Base-by-base conservation (phyloP, 2,329 filamentous ascomycete genomes). In the Colletotrichum sp. region DNA sequence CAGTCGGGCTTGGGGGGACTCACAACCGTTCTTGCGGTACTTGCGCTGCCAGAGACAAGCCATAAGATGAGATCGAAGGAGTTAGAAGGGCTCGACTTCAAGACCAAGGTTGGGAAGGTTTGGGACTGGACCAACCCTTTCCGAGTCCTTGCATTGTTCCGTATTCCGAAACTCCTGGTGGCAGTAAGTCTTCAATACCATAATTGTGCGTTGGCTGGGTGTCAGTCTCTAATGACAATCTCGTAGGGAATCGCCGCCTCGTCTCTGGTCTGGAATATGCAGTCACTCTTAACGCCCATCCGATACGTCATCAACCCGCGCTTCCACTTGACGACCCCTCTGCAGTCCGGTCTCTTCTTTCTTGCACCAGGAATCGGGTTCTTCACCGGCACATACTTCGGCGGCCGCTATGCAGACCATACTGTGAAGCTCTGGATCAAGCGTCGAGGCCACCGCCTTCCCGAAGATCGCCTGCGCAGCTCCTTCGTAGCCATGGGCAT, bases 281-380 rank as follows among this genome's bases (percentile, higher is more conserved):
- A 95, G 82, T 89, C 88, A 3, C 87, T 94, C 2, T 87, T 94
- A 5, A 94, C 92, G 0, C 91, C 91, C 0, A 94, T 95, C 77
- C 90, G 93, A 36, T 94, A 94, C 79, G 90, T 94, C 15, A 87
- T 95, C 12, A 95, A 95, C 79, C 93, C 93, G 0, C 91, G 93
- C 71, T 95, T 95, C 84, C 80, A 90, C 67, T 88, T 95, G 11
- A 90, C 89, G 0, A 88, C 88, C 0, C 93, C 93, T 0, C 88
- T 94, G n/a, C 90, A 93, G 80, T 90, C 89, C 0, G 92, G 92
- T 0, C 87, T 95, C 2, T 94, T 95, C 84, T 95, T 94, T 81
- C 90, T 95, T n/a, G 92, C 93, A 0, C 93, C 93, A 0, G 93
- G 93, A 2, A 89, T 88, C 71, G 93, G 93, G 2, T 95, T 94